Percentiles rank a stretch among this genome's conserved stretches.
Evolutionary conservation across 2,329 filamentous ascomycete genomes (phyloP).

Genomic region (Monosporascus sp.): DNA sequence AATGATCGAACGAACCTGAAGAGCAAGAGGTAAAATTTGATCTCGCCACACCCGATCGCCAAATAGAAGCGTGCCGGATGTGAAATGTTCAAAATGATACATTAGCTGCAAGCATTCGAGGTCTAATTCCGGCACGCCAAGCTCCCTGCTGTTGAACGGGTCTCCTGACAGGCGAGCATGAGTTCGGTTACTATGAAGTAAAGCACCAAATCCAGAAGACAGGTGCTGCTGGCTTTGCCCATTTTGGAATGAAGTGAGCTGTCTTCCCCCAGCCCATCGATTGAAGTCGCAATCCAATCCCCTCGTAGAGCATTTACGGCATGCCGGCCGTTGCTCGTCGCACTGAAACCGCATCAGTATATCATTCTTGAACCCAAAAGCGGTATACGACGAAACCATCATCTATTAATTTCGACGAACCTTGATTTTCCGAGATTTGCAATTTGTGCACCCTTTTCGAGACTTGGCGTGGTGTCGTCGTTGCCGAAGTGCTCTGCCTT

Average conservation of each 20-base stretch:
- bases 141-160: background rate
- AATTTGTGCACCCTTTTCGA: slow-evolving; percentile 1
- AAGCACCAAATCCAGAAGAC: too few species aligned
- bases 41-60: background rate
- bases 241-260: background rate
- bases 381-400: background rate
- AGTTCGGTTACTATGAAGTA: too few species aligned
- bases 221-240: too few species aligned
- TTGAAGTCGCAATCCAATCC: background rate
- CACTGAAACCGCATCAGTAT: slow-evolving; percentile 1
- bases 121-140: background rate
- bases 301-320: slow-evolving; percentile 3
- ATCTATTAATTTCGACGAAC: slow-evolving; percentile 1
- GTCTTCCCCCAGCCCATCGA: background rate
- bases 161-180: background rate
- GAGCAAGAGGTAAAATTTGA: slow-evolving; percentile 2
- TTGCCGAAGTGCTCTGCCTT: slow-evolving; percentile 2
- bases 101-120: slow-evolving; percentile 1
- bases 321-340: slow-evolving; percentile 5
- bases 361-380: background rate
- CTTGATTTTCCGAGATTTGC: slow-evolving; percentile 5
- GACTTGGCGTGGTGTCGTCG: slow-evolving; percentile 5
- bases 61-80: slow-evolving; percentile 4
- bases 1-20: background rate
- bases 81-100: slow-evolving; percentile 5